Conservation (phyloP, 2,329 filamentous ascomycete species). For the Fusarium guadeloupense region DNA sequence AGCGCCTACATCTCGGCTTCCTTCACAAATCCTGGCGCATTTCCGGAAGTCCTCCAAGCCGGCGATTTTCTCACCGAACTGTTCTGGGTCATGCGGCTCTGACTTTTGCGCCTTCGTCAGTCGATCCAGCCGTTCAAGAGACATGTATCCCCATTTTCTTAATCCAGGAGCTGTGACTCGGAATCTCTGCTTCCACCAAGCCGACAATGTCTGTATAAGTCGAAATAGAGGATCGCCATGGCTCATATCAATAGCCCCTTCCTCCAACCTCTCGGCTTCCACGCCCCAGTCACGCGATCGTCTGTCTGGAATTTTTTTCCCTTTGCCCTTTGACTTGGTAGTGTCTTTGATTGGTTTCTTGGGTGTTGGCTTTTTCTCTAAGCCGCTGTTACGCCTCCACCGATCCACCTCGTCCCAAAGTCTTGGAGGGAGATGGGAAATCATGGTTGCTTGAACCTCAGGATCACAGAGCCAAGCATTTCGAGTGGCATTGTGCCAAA, state of each 20-base stretch:
- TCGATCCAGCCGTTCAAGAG: conserved; percentile 77
- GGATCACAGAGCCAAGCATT: conserved; percentile 86
- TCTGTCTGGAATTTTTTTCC: conserved; percentile 51
- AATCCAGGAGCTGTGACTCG: conserved; percentile 79
- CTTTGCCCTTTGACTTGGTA: conserved; percentile 51
- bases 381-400: conserved; percentile 75
- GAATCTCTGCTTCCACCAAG: conserved; percentile 91
- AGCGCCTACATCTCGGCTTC: conserved; percentile 86
- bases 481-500: conserved; percentile 88
- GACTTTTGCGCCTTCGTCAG: conserved; percentile 75
- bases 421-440: conserved; percentile 74
- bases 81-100: conserved; percentile 66
- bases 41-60: conserved; percentile 73
- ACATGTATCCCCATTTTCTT: conserved; percentile 90
- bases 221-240: conserved; percentile 82
- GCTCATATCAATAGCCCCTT: conserved; percentile 78
- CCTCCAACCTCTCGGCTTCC: conserved; percentile 74
- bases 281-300: conserved; percentile 71
- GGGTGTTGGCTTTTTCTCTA: conserved; percentile 56
- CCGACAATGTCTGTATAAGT: conserved; percentile 77
- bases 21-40: conserved; percentile 74
- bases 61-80: conserved; percentile 81
- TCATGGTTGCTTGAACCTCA: conserved; percentile 77
- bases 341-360: conserved; percentile 39
- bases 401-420: conserved; percentile 78